Evolutionary conservation across 352 stramenopile species (phyloP).

Genomic region (Phytopythium mirpurense): DNA sequence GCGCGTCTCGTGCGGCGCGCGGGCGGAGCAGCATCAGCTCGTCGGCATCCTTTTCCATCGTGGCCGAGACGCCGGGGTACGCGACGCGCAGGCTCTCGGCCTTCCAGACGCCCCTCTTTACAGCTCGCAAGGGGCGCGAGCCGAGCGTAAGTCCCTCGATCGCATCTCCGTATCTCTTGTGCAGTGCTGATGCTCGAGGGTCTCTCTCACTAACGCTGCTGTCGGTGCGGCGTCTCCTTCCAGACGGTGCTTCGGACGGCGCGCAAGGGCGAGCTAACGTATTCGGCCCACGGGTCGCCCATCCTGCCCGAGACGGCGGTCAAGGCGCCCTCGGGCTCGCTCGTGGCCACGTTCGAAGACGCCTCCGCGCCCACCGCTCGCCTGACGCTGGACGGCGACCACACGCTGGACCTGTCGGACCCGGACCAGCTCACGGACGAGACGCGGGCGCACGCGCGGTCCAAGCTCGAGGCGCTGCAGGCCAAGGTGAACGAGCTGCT

Average conservation of each 20-base stretch:
- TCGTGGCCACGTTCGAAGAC: slow-evolving; percentile 61
- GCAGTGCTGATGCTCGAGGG: background rate
- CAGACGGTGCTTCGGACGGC: slow-evolving; percentile 61
- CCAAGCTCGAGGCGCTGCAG: slow-evolving; percentile 63
- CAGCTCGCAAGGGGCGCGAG: slow-evolving; percentile 8
- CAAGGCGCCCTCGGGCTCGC: slow-evolving; percentile 43
- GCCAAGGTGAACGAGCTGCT: slow-evolving; percentile 63
- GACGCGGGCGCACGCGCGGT: slow-evolving; percentile 45
- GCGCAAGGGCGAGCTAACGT: slow-evolving; percentile 67
- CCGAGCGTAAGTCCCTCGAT: slow-evolving; percentile 22
- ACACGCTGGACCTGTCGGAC: slow-evolving; percentile 54
- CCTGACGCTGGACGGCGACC: slow-evolving; percentile 57
- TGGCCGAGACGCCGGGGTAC: slow-evolving; percentile 31
- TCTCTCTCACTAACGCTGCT: too few relatives aligned
- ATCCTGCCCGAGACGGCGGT: slow-evolving; percentile 53
- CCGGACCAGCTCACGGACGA: slow-evolving; percentile 56
- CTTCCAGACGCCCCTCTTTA: slow-evolving; percentile 35
- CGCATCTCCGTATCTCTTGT: background rate
- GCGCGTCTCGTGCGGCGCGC: background rate
- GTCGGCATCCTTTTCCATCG: slow-evolving; percentile 19
- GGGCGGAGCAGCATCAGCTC: slow-evolving; percentile 1
- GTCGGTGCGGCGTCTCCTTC: too few relatives aligned
- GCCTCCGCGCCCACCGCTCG: slow-evolving; percentile 36
- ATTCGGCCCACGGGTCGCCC: slow-evolving; percentile 62
- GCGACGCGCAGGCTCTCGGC: slow-evolving; percentile 19